Base-by-base conservation (phyloP, 306 rosid species). In the Prunus armeniaca region DNA sequence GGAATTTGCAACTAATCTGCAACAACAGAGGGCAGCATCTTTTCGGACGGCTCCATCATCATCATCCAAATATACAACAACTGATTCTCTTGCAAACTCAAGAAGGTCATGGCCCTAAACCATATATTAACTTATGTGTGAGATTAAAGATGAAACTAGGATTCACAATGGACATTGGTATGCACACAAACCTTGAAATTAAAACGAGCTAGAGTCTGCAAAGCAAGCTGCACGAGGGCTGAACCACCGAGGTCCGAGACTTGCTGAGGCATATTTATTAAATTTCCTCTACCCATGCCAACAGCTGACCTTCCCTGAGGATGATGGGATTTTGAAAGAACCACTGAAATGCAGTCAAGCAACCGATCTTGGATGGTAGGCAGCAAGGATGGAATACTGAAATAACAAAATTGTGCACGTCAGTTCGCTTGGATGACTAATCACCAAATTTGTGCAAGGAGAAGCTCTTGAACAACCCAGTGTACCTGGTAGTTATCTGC, bases 21-120 rank as follows among this genome's bases (percentile, higher is more conserved):
- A 95, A 83, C 99, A 95, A 82, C 99, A 95, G 38, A 95, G 65
- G 32, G 99, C 97, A 68, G 99, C 99, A 86, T 90, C 97, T 85
- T 92, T 95, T 32, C 97, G 89, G 38, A 93, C 89, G 66, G 89
- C 90, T 82, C 97, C 92, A 76, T 90, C 99, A 73, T 95, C 99
- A 78, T 95, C 99, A 88, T 95, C 97, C 86, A 95, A 81, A 88
- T 95, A 95, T 63, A 86, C 86, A 84, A 95, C 96, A 62, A 92
- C 97, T 14, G 97, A 95, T 83, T 89, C 96, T 73, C 97, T 88
- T 45, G 97, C 97, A 88, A 95, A 92, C 83, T 95, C 97, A 69
- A 95, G 97, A 57, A 95, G 97, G 67, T 95, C 97, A 78, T 90
- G 97, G 54, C 99, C 99, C 99, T 95, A 77, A 79, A 72, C 71